A percentile compares a stretch with the other conserved stretches of the same genome.
phyloP scores from a whole-genome alignment of 2,329 filamentous ascomycete species.

The Colletotrichum sp. region DNA sequence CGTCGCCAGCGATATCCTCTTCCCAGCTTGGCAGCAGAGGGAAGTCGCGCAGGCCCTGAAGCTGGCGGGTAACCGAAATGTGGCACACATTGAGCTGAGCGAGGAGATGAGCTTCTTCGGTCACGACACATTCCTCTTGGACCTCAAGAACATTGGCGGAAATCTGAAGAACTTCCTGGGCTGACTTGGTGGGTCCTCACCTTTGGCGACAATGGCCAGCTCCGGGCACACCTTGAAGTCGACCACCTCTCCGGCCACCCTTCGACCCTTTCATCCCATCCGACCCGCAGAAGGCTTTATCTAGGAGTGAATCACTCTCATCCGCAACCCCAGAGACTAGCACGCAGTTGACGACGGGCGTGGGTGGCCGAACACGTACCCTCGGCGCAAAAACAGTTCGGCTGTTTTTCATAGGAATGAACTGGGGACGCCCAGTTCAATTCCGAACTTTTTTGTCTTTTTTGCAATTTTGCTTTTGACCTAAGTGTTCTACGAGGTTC shows the following conservation, averaged over 20 bases:
- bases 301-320: neutral
- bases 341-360: neutral
- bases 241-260: neutral
- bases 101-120: constrained; percentile 95
- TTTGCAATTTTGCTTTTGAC: neutral
- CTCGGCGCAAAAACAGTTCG: neutral
- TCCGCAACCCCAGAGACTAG: neutral
- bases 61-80: constrained; percentile 77
- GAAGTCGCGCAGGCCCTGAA: constrained; percentile 88
- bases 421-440: neutral
- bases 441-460: neutral
- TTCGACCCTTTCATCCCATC: neutral
- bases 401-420: neutral
- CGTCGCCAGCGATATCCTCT: constrained; percentile 93
- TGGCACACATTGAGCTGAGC: constrained; percentile 89
- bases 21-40: constrained; percentile 97
- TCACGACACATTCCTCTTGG: constrained; percentile 94
- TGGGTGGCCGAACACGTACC: neutral
- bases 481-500: accelerated
- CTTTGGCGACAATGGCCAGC: neutral
- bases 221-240: neutral
- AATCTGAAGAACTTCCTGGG: constrained; percentile 80
- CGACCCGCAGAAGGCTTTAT: neutral
- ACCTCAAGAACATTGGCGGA: constrained; percentile 90
- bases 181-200: constrained; percentile 35